Evolutionary conservation across 2,329 filamentous ascomycete genomes (phyloP), one percentile per base, ranked within the genome.

Genomic region (Monosporascus sp.): DNA sequence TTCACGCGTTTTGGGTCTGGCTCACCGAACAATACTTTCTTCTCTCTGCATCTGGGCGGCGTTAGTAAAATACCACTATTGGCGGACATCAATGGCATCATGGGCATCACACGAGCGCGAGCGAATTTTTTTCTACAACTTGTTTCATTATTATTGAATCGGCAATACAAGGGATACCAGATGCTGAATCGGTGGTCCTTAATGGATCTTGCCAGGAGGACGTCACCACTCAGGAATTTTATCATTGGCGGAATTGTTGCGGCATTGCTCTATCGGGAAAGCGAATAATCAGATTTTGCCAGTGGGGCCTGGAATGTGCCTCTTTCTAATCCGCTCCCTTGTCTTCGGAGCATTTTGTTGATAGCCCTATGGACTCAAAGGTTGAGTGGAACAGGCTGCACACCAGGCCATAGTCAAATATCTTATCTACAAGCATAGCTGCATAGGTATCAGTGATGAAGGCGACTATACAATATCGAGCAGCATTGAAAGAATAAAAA

Each of bases 41-140:
- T 56, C 65, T 65, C 48, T 53, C 62, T 66, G 66, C 66, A 69
- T 68, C 60, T 66, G 66, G 66, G 64, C 64, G 66, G 66, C 66
- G 66, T 68, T 68, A 57, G 47, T 52, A 63, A 64, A 64, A 67
- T 65, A 65, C 63, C 63, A 60, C 58, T 61, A 63, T 62, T 11
- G 11, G 31, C 31, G 64, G 66, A 58, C 62, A 65, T 64, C 25
- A 27, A 15, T 24, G 42, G 42, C 42, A 46, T 46, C 17, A n/a
- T 41, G 17, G 59, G 64, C 62, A 65, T 67, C 62, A 59, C 56
- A 57, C 51, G 51, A 64, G 62, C 58, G 58, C 56, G 53, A 68
- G 65, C 65, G 65, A 57, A 50, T 61, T 59, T 48, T 54, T 53
- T 57, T 56, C 56, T 46, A 55, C 24, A 41, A 27, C 37, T 51